Percentiles rank a stretch among this genome's conserved stretches.
phyloP scores from a whole-genome alignment of 2,329 filamentous ascomycete species.

The Curvularia sp. region DNA sequence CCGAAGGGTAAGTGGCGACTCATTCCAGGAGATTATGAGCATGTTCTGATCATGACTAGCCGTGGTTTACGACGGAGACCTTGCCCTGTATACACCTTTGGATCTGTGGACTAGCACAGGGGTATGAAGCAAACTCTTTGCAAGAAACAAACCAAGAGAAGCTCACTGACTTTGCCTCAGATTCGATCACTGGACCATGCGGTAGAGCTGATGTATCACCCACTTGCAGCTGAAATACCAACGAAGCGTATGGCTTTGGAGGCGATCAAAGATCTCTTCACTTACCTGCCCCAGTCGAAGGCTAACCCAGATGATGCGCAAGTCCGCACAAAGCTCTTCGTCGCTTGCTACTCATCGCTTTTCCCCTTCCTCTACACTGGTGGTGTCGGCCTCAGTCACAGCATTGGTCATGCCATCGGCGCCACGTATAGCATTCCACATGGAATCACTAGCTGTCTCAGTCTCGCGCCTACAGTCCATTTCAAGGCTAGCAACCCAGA shows the following conservation, averaged over 20 bases:
- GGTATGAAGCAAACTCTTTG: constrained; percentile 24
- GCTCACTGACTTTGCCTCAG: constrained; percentile 20
- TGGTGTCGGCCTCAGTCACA: constrained; percentile 58
- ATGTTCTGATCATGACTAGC: constrained; percentile 43
- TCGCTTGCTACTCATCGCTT: constrained; percentile 61
- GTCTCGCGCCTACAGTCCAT: constrained; percentile 60
- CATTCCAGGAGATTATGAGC: not conserved
- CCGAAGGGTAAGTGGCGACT: constrained; percentile 38
- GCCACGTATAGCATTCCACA: constrained; percentile 64
- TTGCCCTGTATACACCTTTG: constrained; percentile 59
- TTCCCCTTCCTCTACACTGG: constrained; percentile 58
- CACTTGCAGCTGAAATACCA: constrained; percentile 58
- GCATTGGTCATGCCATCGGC: constrained; percentile 61
- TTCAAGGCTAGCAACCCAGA: constrained; percentile 57
- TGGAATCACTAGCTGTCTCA: constrained; percentile 62
- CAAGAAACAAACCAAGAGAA: not conserved
- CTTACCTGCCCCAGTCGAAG: constrained; percentile 60
- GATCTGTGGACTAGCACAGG: constrained; percentile 61
- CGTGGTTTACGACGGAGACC: constrained; percentile 61
- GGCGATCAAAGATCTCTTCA: constrained; percentile 60
- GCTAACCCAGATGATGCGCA: constrained; percentile 56
- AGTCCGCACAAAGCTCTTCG: constrained; percentile 59
- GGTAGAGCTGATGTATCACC: constrained; percentile 63
- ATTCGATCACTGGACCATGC: constrained; percentile 64
- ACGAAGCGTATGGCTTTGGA: constrained; percentile 56